These are phyloP conservation scores for Camellia granthamiana DNA, from an alignment of 148 eudicot genomes.

Conservation along the genomic window DNA sequence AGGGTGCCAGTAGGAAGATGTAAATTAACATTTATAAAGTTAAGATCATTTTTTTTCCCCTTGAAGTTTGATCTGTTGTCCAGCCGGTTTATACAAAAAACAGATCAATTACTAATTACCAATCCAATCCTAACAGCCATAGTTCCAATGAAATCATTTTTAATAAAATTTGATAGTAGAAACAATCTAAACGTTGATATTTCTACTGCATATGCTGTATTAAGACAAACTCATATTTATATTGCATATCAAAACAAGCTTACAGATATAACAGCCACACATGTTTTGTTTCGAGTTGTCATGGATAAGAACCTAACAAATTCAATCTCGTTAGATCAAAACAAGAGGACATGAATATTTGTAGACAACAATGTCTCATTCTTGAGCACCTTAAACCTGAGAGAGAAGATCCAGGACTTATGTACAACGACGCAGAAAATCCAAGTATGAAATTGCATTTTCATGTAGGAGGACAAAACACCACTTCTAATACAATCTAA, in stretches of 20 bases:
- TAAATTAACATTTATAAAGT: background rate
- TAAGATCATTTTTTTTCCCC: background rate
- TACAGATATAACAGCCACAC: background rate
- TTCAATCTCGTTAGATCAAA: background rate
- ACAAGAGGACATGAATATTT: background rate
- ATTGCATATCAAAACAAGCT: background rate
- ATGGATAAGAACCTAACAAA: background rate
- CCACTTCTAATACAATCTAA: background rate
- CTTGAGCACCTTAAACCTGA: background rate
- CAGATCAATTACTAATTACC: too few species aligned
- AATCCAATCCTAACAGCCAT: background rate
- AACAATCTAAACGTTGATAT: background rate
- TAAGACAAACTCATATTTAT: background rate
- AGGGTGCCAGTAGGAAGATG: background rate
- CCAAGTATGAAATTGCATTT: background rate
- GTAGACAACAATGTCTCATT: background rate
- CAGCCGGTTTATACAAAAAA: background rate
- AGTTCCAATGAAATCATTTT: background rate
- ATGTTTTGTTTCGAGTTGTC: background rate
- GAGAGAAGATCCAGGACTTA: background rate
- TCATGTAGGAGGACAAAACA: slow-evolving; percentile 8
- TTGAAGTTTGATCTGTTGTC: background rate
- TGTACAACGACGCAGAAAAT: background rate
- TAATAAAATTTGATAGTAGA: background rate
- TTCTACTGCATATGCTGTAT: background rate